These are phyloP conservation scores for Fusarium avenaceum DNA, from an alignment of 2,329 filamentous ascomycete genomes.

Conservation along the genomic window DNA sequence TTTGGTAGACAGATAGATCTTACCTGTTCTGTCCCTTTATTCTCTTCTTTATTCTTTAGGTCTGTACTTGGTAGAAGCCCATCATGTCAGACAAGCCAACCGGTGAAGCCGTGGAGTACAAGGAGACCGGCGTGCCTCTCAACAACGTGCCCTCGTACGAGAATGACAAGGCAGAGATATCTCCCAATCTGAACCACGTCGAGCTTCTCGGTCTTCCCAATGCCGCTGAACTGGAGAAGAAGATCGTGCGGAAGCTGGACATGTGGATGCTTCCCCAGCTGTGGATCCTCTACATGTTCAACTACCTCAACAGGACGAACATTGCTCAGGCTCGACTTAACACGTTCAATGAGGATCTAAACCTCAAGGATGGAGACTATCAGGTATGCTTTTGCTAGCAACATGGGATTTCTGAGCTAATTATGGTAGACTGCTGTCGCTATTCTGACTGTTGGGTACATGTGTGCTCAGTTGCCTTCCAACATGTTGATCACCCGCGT, in stretches of 20 bases:
- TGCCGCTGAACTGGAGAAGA: constrained; percentile 28
- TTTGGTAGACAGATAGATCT: constrained; percentile 1
- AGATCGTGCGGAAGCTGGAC: constrained; percentile 37
- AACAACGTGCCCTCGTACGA: constrained; percentile 11
- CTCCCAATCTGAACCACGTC: constrained; percentile 32
- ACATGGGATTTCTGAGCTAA: too few relatives aligned
- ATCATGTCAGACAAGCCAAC: constrained; percentile 32
- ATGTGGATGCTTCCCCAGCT: constrained; percentile 39
- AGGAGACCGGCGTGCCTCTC: constrained; percentile 2
- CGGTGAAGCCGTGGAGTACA: constrained; percentile 4
- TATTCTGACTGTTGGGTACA: constrained; percentile 35
- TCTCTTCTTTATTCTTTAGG: not conserved
- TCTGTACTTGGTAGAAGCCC: not conserved
- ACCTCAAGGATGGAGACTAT: constrained; percentile 38
- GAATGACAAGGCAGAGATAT: constrained; percentile 24
- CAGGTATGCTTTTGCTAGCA: too few relatives aligned
- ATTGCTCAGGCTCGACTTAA: constrained; percentile 39
- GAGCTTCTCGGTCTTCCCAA: constrained; percentile 29
- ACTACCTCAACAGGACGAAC: constrained; percentile 40
- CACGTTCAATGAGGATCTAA: constrained; percentile 36
- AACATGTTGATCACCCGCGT: constrained; percentile 41
- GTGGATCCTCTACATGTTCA: constrained; percentile 45
- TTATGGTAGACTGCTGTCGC: constrained; percentile 37
- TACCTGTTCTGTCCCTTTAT: constrained; percentile 8
- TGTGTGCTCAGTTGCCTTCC: constrained; percentile 37